Evolutionary conservation across 352 stramenopile species (phyloP), one percentile per base, ranked within the genome.

Genomic region (Globisporangium paddicum): DNA sequence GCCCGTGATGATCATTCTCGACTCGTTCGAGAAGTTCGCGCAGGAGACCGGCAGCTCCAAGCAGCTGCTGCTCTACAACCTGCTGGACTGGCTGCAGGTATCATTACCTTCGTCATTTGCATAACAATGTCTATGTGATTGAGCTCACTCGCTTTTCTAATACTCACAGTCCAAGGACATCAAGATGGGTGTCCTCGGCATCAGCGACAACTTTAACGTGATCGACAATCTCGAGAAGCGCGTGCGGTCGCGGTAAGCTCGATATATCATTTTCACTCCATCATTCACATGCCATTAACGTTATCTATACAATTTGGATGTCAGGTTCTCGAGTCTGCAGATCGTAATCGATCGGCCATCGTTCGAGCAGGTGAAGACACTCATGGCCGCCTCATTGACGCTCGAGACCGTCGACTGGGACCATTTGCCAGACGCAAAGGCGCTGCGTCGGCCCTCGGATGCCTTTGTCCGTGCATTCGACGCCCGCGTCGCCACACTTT

Each of bases 41-140:
- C 67, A 63, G 32, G 78, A 87, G 38, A 80, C 63, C 14, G 72
- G 65, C 26, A 89, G 71, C 41, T 51, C 75, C 18, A 95, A 93
- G 64, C 85, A 95, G 59, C 66, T 95, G 37, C 65, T 95, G 50
- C 56, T 95, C 23, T 95, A 95, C 68, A 93, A 92, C 35, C 56
- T 93, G 46, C 77, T 95, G 41, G 85, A 95, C 56, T 95, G 85
- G 85, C 68, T 93, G 28, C 83, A 86, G 67, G 78, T 86, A 51
- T 6, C 28, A 32, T 32, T n/a, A n/a, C n/a, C n/a, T n/a, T n/a
- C n/a, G n/a, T n/a, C n/a, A n/a, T n/a, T n/a, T n/a, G n/a, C n/a
- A n/a, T n/a, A n/a, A n/a, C n/a, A n/a, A n/a, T n/a, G n/a, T n/a
- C n/a, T n/a, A n/a, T n/a, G n/a, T n/a, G n/a, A n/a, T n/a, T n/a